phyloP scores from a whole-genome alignment of 345 rosid genomes.

The Eucalyptus pauciflora region DNA sequence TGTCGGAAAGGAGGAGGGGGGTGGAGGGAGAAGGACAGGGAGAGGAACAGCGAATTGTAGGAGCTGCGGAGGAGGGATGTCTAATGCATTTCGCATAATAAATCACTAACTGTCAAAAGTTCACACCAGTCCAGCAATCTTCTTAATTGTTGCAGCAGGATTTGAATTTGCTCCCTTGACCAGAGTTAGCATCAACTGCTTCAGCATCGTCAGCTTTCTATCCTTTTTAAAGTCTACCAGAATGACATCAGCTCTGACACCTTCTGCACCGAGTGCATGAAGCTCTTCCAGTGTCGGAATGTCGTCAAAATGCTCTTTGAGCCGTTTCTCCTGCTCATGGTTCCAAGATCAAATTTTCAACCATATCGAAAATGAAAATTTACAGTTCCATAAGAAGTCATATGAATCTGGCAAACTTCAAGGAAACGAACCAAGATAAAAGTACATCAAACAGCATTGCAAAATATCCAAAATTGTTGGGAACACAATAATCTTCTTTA shows the following conservation, averaged over 20 bases:
- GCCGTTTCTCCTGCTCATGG: slow-evolving; percentile 60
- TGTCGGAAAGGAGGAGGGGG: background rate
- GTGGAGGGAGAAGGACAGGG: background rate
- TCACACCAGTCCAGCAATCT: slow-evolving; percentile 92
- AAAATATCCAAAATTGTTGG: background rate
- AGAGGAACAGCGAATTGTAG: background rate
- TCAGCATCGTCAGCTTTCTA: slow-evolving; percentile 79
- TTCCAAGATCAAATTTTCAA: background rate
- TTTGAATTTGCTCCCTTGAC: slow-evolving; percentile 85
- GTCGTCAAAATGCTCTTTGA: slow-evolving; percentile 55
- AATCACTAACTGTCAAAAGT: background rate
- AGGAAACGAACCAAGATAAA: background rate
- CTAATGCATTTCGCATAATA: background rate
- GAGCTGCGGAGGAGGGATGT: background rate
- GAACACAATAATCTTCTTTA: background rate
- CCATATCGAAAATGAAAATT: background rate
- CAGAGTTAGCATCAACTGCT: slow-evolving; percentile 62
- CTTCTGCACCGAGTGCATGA: slow-evolving; percentile 68
- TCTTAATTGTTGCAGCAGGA: slow-evolving; percentile 80
- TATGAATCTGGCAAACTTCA: background rate
- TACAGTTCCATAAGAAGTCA: background rate
- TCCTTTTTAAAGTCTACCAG: slow-evolving; percentile 81
- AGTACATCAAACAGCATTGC: background rate
- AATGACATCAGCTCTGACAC: slow-evolving; percentile 66
- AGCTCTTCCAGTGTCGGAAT: slow-evolving; percentile 88